phyloP scores from a whole-genome alignment of 805 yeast genomes.

The Zygoascus ofunaensis region DNA sequence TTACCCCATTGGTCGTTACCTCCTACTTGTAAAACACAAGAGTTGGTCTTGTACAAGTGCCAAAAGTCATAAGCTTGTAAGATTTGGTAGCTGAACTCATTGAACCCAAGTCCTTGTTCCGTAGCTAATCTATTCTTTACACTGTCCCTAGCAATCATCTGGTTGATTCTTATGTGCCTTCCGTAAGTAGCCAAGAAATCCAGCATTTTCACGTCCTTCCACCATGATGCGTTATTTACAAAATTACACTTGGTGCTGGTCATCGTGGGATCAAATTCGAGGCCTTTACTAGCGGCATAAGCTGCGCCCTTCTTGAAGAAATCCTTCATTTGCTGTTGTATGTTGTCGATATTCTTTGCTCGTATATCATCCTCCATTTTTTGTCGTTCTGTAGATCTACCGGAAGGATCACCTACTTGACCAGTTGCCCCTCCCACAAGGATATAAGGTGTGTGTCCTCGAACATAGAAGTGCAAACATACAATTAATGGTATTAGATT shows the following conservation, averaged over 20 bases:
- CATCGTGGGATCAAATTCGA: neutral
- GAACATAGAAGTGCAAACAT: conserved; percentile 66
- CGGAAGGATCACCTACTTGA: conserved; percentile 93
- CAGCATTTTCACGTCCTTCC: conserved; percentile 67
- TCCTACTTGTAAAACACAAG: conserved; percentile 71
- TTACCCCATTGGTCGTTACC: conserved; percentile 99
- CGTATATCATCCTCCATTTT: conserved; percentile 46
- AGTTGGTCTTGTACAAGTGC: conserved; percentile 52
- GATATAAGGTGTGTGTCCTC: conserved; percentile 81
- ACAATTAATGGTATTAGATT: conserved; percentile 82
- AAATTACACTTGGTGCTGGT: conserved; percentile 32
- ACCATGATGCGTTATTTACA: conserved; percentile 74
- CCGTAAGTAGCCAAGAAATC: conserved; percentile 75
- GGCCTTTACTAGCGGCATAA: conserved; percentile 48
- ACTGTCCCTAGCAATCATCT: conserved; percentile 85
- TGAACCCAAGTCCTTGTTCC: conserved; percentile 76
- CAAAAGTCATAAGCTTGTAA: conserved; percentile 91
- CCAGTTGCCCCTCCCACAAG: conserved; percentile 81
- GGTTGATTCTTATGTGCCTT: conserved; percentile 64
- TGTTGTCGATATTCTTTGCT: conserved; percentile 46
- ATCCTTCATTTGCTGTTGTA: conserved; percentile 49
- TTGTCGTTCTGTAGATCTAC: conserved; percentile 67
- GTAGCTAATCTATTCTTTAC: conserved; percentile 64
- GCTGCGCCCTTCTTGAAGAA: conserved; percentile 55
- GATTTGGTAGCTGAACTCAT: conserved; percentile 88